A percentile compares a stretch with the other conserved stretches of the same genome.
These are phyloP conservation scores for Ogataea ramenticola DNA, from an alignment of 805 yeast genomes.

Conservation along the genomic window DNA sequence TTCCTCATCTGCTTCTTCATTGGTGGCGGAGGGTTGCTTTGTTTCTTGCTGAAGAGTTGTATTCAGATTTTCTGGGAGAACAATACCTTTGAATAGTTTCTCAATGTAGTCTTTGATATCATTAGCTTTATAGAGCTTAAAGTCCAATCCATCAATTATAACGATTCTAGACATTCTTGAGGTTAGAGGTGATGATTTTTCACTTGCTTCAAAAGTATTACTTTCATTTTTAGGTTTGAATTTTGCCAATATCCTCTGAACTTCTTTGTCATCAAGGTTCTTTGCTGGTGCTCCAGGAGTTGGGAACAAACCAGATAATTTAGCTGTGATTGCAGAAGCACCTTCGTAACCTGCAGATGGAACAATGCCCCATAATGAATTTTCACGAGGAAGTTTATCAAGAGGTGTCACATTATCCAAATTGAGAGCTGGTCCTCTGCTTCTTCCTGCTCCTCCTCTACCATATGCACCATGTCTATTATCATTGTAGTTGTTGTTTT, in stretches of 20 bases:
- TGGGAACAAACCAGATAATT: conserved; percentile 72
- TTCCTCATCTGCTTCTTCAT: background rate
- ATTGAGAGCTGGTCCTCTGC: conserved; percentile 7
- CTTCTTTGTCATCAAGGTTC: conserved; percentile 31
- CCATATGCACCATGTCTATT: background rate
- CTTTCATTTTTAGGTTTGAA: conserved; percentile 8
- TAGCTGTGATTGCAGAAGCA: conserved; percentile 69
- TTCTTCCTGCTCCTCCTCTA: background rate
- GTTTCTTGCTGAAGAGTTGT: background rate
- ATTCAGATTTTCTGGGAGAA: conserved; percentile 28
- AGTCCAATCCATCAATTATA: conserved; percentile 10
- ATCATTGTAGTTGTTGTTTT: background rate
- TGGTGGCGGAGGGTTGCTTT: background rate
- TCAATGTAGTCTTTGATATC: conserved; percentile 39
- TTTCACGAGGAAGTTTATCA: conserved; percentile 40
- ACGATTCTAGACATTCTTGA: conserved; percentile 20
- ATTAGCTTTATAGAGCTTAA: conserved; percentile 12
- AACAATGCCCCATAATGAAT: conserved; percentile 61
- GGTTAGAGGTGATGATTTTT: conserved; percentile 17
- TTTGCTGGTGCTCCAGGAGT: conserved; percentile 52
- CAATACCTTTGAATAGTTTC: conserved; percentile 35
- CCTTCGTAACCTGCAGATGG: conserved; percentile 61
- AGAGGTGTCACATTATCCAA: conserved; percentile 38
- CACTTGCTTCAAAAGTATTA: conserved; percentile 11
- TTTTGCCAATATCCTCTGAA: conserved; percentile 13